Conservation (phyloP, 345 rosid genomes). For the Pistacia vera region DNA sequence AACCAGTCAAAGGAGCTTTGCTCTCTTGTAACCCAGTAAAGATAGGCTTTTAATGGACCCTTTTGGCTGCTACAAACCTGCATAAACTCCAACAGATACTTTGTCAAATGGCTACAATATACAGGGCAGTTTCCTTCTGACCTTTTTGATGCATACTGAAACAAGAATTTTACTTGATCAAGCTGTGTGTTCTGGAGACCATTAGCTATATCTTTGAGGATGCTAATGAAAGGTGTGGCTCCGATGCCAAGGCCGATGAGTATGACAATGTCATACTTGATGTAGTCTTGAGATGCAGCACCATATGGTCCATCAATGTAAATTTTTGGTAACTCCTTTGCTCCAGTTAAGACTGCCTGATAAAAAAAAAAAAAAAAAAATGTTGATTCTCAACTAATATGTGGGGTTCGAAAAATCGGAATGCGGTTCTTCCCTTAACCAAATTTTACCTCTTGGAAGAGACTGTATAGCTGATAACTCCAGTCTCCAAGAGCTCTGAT, state of each 20-base stretch:
- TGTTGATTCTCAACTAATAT: neutral
- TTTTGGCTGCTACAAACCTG: conserved; percentile 29
- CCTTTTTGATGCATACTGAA: neutral
- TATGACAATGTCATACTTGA: conserved; percentile 51
- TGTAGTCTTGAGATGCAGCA: conserved; percentile 56
- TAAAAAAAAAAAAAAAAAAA: neutral
- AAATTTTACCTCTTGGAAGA: conserved; percentile 50
- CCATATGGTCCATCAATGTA: conserved; percentile 63
- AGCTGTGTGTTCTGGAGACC: conserved; percentile 8
- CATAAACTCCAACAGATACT: neutral
- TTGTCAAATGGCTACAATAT: conserved; percentile 7
- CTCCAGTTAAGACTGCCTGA: conserved; percentile 34
- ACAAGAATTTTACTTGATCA: conserved; percentile 7
- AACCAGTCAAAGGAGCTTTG: conserved; percentile 66
- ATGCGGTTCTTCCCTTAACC: neutral
- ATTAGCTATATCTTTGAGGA: conserved; percentile 45
- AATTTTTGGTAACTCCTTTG: conserved; percentile 39
- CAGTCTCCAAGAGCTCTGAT: conserved; percentile 63
- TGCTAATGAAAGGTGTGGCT: conserved; percentile 61
- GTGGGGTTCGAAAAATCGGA: neutral
- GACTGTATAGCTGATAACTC: conserved; percentile 47
- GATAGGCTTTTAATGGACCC: conserved; percentile 51
- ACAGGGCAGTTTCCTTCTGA: neutral
- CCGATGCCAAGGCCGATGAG: conserved; percentile 68
- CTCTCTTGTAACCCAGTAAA: conserved; percentile 68